phyloP scores from a whole-genome alignment of 805 yeast species.

The Lipomyces starkeyi region DNA sequence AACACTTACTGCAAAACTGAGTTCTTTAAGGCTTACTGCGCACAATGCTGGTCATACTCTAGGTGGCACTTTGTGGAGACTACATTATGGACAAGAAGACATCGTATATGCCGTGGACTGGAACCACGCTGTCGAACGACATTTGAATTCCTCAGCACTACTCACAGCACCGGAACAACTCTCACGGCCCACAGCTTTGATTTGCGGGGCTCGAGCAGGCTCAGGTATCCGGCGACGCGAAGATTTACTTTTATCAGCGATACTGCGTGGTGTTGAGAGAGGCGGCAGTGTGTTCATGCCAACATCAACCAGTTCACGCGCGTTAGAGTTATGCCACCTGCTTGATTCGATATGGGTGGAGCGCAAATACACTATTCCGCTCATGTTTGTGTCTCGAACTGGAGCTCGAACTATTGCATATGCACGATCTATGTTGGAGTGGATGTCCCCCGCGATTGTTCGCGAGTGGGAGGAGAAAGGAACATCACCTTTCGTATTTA shows the following conservation, averaged over 20 bases:
- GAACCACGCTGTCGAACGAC: conserved; percentile 92
- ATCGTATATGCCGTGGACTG: conserved; percentile 89
- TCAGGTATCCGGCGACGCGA: conserved; percentile 71
- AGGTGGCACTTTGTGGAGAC: conserved; percentile 91
- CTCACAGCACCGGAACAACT: conserved; percentile 64
- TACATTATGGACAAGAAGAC: conserved; percentile 75
- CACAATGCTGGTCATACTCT: conserved; percentile 89
- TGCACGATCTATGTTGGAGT: conserved; percentile 89
- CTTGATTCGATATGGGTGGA: conserved; percentile 70
- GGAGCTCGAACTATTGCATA: conserved; percentile 79
- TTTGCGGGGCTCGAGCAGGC: conserved; percentile 66
- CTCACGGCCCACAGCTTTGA: conserved; percentile 78
- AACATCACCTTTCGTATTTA: conserved; percentile 79
- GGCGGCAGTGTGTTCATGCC: conserved; percentile 88
- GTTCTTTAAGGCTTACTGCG: conserved; percentile 66
- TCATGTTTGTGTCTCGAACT: conserved; percentile 74
- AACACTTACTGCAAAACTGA: conserved; percentile 59
- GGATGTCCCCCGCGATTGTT: conserved; percentile 91
- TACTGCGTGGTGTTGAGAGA: conserved; percentile 22
- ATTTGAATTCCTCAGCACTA: conserved; percentile 71
- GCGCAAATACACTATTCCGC: conserved; percentile 57
- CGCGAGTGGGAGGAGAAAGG: conserved; percentile 81
- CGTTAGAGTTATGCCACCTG: conserved; percentile 75
- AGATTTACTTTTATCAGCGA: conserved; percentile 57
- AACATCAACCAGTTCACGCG: conserved; percentile 77